phyloP scores from a whole-genome alignment of 257 asterid genomes.

The Lithospermum erythrorhizon region DNA sequence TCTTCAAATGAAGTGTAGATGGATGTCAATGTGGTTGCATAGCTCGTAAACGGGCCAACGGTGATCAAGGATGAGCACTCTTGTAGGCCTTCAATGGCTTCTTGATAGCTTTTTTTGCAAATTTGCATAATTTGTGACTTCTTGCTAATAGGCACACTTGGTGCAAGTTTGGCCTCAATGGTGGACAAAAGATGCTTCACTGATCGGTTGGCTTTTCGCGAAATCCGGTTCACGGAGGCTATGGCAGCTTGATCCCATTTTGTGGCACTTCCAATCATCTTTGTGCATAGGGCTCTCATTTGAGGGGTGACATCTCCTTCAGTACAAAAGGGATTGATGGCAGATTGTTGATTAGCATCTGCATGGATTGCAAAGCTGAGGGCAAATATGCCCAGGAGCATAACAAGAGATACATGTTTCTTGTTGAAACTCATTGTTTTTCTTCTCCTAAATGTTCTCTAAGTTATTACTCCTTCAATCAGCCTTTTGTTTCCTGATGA shows the following conservation, averaged over 20 bases:
- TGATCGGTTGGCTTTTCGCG: not conserved
- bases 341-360: not conserved
- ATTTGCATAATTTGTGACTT: not conserved
- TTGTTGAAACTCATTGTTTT: not conserved
- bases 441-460: not conserved
- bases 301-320: not conserved
- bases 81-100: not conserved
- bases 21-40: not conserved
- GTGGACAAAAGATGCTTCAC: not conserved
- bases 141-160: not conserved
- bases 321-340: not conserved
- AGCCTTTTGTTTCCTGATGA: not conserved
- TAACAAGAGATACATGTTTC: not conserved
- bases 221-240: not conserved
- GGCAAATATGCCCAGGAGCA: not conserved
- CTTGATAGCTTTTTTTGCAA: not conserved
- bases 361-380: not conserved
- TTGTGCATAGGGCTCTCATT: not conserved
- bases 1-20: not conserved
- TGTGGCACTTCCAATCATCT: not conserved
- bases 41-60: not conserved
- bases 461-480: not conserved
- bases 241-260: not conserved
- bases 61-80: not conserved
- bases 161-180: not conserved